A percentile compares a stretch with the other conserved stretches of the same genome.
Evolutionary conservation across 2,329 filamentous ascomycete genomes (phyloP).

Genomic region (Hypoxylon sp.): DNA sequence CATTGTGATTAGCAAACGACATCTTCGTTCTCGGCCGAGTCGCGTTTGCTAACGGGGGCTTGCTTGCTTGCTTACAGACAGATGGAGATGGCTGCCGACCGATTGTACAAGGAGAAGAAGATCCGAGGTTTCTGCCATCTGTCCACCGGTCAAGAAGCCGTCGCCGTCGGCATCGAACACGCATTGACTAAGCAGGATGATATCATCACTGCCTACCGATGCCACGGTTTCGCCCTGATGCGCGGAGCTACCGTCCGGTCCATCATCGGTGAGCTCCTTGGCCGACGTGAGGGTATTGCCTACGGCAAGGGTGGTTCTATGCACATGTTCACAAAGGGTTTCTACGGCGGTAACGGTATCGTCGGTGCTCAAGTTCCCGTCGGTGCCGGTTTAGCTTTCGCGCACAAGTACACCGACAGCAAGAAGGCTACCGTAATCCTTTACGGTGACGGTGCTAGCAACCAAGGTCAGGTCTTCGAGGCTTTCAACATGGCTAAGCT

Average conservation of each 20-base stretch:
- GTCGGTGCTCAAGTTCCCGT: constrained; percentile 98
- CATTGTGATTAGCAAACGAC: constrained; percentile 32
- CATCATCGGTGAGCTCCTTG: constrained; percentile 96
- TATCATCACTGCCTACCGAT: constrained; percentile 97
- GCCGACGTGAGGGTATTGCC: constrained; percentile 94
- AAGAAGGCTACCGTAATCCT: constrained; percentile 90
- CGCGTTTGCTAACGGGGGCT: constrained; percentile 29
- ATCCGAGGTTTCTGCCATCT: constrained; percentile 99
- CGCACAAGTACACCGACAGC: constrained; percentile 92
- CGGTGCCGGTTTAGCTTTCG: constrained; percentile 95
- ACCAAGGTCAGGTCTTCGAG: constrained; percentile 99
- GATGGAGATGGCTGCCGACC: constrained; percentile 99
- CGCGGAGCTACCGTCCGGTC: constrained; percentile 90
- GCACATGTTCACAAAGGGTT: constrained; percentile 99
- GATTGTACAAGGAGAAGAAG: constrained; percentile 99
- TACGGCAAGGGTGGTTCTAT: constrained; percentile 99
- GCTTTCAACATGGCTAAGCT: constrained; percentile 99
- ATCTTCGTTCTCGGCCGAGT: constrained; percentile 9
- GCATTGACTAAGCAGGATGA: constrained; percentile 93
- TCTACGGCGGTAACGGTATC: constrained; percentile 99
- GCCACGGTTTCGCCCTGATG: constrained; percentile 98
- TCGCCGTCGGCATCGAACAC: constrained; percentile 96
- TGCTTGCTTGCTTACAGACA: constrained; percentile 72
- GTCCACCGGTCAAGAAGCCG: constrained; percentile 97
- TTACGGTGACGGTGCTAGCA: constrained; percentile 98